Base-by-base conservation (phyloP, 306 rosid genomes). In the Casuarina glauca region DNA sequence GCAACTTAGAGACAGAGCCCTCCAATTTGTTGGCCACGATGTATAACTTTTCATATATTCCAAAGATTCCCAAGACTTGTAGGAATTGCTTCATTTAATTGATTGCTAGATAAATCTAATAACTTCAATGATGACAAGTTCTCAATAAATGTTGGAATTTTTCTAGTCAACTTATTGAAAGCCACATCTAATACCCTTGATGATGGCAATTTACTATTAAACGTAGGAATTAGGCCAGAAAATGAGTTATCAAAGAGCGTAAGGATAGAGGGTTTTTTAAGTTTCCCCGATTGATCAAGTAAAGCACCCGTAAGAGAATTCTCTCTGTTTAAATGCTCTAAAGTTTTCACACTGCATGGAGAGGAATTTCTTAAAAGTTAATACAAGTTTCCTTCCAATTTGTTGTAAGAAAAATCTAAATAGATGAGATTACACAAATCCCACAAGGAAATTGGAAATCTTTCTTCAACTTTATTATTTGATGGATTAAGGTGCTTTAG, bases 1-100 rank as follows among this genome's bases (percentile, higher is more conserved):
- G 45, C 81, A 73, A 63, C 26, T 41, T 43, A 1, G 82, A 82
- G 42, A 81, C 79, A n/a, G 42, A 39, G 62, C 87, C 87, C 46
- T 73, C 5, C 17, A 83, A 53, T 35, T 11, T 15, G 73, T 86
- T 78, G 3, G 3, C 39, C 11, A 0, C 51, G 57, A 79, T 9
- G 2, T 32, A 4, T 54, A 0, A 4, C 79, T 36, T 13, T 39
- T 83, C 48, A 17, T n/a, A 55, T 32, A 17, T 55, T 55, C 6
- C 43, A 53, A 38, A 78, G 83, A 32, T 16, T 5, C 63, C 78
- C 32, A 53, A 83, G 6, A 35, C 11, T 54, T 38, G 41, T n/a
- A 73, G 76, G 79, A 20, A 81, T 68, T 42, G 61, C 13, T 61
- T 50, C 84, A 7, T 46, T 75, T 0, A 81, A 13, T 35, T 72